Evolutionary conservation across 108 stramenopile genomes (phyloP).

Genomic region (Fragilariopsis cylindrus): DNA sequence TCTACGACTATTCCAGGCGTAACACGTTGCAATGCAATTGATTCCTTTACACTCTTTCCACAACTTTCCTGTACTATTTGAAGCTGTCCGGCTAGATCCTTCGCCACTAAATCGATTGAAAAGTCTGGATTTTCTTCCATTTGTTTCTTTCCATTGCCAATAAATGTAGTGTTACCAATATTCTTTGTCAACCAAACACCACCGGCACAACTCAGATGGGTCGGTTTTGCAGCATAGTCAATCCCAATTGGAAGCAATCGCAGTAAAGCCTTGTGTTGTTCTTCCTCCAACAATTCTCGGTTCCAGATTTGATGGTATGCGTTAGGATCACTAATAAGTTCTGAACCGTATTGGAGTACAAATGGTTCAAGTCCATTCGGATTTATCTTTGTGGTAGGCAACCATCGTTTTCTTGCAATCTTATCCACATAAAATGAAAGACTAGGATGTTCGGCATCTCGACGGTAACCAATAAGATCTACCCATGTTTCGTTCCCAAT

Average conservation of each 20-base stretch:
- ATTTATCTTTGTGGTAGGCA: background rate
- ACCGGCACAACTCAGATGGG: slow-evolving; percentile 13
- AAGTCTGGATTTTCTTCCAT: slow-evolving; percentile 8
- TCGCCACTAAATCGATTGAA: background rate
- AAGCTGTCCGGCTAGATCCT: slow-evolving; percentile 6
- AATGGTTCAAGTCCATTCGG: slow-evolving; percentile 12
- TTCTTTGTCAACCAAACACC: slow-evolving; percentile 29
- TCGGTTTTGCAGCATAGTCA: slow-evolving; percentile 29
- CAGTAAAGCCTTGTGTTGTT: background rate
- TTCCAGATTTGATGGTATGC: background rate
- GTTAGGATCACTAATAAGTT: background rate
- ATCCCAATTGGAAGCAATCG: background rate
- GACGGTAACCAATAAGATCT: slow-evolving; percentile 13
- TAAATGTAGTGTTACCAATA: slow-evolving; percentile 4
- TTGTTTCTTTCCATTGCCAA: background rate
- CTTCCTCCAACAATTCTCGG: background rate
- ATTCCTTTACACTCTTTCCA: slow-evolving; percentile 11
- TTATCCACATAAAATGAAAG: slow-evolving; percentile 31
- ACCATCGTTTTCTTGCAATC: slow-evolving; percentile 24
- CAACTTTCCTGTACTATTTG: slow-evolving; percentile 3
- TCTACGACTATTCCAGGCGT: slow-evolving; percentile 32
- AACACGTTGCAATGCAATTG: slow-evolving; percentile 17
- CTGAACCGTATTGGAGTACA: slow-evolving; percentile 19
- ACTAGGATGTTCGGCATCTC: slow-evolving; percentile 1
- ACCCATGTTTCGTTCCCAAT: slow-evolving; percentile 25